Conservation (phyloP, 345 rosid species). For the Corymbia maculata region DNA sequence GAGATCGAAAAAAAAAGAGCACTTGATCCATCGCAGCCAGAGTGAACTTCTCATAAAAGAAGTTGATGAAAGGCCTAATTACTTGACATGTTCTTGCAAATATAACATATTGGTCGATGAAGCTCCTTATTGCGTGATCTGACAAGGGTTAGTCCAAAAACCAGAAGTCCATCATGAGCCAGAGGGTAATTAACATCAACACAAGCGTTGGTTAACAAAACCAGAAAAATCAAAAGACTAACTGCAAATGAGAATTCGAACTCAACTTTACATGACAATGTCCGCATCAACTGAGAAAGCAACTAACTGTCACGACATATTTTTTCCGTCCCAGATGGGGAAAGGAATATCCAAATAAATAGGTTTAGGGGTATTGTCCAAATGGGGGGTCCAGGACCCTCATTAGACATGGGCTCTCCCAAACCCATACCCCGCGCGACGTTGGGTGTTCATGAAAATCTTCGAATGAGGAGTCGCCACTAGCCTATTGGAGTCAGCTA, state of each 20-base stretch:
- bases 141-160: constrained; percentile 47
- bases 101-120: constrained; percentile 74
- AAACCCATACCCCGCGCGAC: no score
- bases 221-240: background rate
- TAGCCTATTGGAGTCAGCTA: no score
- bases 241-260: background rate
- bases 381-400: no score
- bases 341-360: no score
- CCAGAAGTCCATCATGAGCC: background rate
- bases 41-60: background rate
- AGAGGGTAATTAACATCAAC: background rate
- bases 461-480: no score
- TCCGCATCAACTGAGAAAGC: background rate
- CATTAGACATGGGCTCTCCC: no score
- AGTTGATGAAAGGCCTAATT: background rate
- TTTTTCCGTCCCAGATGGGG: no score
- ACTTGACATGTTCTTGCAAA: constrained; percentile 65
- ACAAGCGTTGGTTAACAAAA: background rate
- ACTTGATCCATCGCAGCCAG: background rate
- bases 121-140: constrained; percentile 62
- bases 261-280: background rate
- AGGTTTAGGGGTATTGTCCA: no score
- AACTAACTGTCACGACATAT: no score
- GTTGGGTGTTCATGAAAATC: no score
- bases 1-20: background rate